Evolutionary conservation across 140 eudicot species (phyloP), one percentile per base, ranked within the genome.

Genomic region (Senecio squalidus): DNA sequence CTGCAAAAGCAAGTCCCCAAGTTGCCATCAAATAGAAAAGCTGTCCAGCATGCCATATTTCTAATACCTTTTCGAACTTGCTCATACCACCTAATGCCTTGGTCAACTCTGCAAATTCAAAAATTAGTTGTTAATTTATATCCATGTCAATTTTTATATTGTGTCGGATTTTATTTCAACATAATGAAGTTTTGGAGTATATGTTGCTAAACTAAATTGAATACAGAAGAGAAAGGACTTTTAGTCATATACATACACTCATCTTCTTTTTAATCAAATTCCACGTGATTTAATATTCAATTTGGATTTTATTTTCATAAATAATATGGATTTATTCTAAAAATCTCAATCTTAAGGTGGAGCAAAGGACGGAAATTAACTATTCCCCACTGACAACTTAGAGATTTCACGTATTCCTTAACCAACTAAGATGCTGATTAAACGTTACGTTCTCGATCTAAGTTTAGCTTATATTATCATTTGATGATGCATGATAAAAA

Each of bases 1-100:
- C 95, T 58, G 90, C 76, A 6, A 86, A 62, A 62, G 96, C 91
- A 78, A 91, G 94, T 25, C 98, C 98, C 98, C 98, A 91, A 26
- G 88, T 86, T n/a, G 94, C 85, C 51, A 91, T 77, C 57, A 85
- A 69, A 74, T 84, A 91, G 60, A 91, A 91, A 76, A 83, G 57
- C 70, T 70, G 78, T 47, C 96, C 98, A 26, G 86, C 86, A 62
- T 81, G 91, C 97, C 97, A 90, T 60, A 90, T 62, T 58, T 76
- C 68, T n/a, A 86, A 3, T 70, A 86, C 46, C 75, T 58, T 91
- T 72, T 91, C 98, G 30, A 86, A 65, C 84, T 91, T 91, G 74
- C 77, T 86, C 75, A 81, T 73, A 18, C 96, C 94, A 70, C 72
- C 80, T 54, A 91, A 56, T 24, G 94, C 84, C 58, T 76, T 81